Evolutionary conservation across 2,329 filamentous ascomycete species (phyloP).

Genomic region (Peltaster fructicola): DNA sequence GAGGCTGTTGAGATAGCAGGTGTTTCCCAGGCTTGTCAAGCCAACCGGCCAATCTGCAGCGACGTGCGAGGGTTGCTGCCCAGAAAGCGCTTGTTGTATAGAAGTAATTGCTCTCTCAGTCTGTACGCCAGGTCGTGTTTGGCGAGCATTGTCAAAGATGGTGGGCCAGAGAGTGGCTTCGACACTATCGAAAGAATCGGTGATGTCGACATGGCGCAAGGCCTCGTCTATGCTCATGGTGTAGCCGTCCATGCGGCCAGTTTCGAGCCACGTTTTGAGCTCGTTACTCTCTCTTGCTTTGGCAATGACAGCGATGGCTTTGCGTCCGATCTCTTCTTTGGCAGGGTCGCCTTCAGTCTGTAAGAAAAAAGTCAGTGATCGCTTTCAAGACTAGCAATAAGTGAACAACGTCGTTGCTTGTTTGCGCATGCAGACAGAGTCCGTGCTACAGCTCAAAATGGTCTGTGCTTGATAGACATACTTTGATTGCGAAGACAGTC

Average conservation of each 20-base stretch:
- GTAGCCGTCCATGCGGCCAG: constrained; percentile 29
- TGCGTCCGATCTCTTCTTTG: constrained; percentile 32
- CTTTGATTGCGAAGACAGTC: constrained; percentile 39
- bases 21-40: constrained; percentile 86
- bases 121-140: constrained; percentile 13
- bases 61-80: constrained; percentile 4
- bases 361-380: not conserved
- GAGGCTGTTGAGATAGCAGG: constrained; percentile 93
- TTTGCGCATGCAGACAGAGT: not conserved
- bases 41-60: constrained; percentile 52
- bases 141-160: constrained; percentile 10
- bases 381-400: constrained; percentile 1
- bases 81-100: constrained; percentile 13
- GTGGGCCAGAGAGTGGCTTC: constrained; percentile 9
- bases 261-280: constrained; percentile 35
- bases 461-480: no score
- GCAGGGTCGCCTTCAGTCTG: constrained; percentile 34
- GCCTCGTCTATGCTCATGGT: constrained; percentile 40
- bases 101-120: constrained; percentile 18
- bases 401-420: not conserved
- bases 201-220: constrained; percentile 26
- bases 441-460: not conserved
- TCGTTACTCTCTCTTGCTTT: constrained; percentile 37
- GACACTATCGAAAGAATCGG: constrained; percentile 9
- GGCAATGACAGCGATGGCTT: constrained; percentile 42